Percentiles rank a stretch among this genome's conserved stretches.
phyloP scores from a whole-genome alignment of 2,329 filamentous ascomycete genomes.

The Didymella pinodella region DNA sequence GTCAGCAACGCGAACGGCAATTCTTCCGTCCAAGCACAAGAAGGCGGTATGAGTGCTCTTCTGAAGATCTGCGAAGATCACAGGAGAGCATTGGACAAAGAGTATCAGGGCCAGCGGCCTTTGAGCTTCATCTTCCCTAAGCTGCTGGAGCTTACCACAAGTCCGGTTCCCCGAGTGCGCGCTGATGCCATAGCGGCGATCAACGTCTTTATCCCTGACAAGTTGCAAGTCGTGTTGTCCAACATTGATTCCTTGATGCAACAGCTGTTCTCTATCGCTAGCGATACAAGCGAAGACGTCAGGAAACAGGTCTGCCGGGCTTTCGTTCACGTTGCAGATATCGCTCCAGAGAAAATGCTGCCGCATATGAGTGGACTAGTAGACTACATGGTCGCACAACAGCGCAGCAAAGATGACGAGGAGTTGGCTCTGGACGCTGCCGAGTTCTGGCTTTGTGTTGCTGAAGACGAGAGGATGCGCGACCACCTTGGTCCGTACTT shows the following conservation, averaged over 20 bases:
- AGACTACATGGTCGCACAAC: constrained; percentile 90
- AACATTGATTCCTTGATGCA: constrained; percentile 83
- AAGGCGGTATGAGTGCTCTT: constrained; percentile 92
- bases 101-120: constrained; percentile 87
- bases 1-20: constrained; percentile 76
- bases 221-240: constrained; percentile 80
- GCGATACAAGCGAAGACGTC: constrained; percentile 80
- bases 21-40: constrained; percentile 75
- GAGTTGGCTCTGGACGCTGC: constrained; percentile 93
- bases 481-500: constrained; percentile 79
- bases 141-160: constrained; percentile 85
- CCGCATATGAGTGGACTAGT: constrained; percentile 89
- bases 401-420: constrained; percentile 80
- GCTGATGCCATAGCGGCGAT: constrained; percentile 81
- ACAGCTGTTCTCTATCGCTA: constrained; percentile 81
- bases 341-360: constrained; percentile 85
- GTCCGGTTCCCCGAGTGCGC: constrained; percentile 77
- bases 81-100: constrained; percentile 81
- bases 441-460: constrained; percentile 95
- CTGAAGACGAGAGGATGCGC: constrained; percentile 84
- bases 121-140: constrained; percentile 89
- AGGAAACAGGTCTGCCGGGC: constrained; percentile 91
- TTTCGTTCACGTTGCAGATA: constrained; percentile 90
- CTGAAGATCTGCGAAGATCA: constrained; percentile 98
- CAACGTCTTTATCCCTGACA: constrained; percentile 89